Conservation (phyloP, 192 early-diverging fungal genomes). For the Rhizophagus clarus region DNA sequence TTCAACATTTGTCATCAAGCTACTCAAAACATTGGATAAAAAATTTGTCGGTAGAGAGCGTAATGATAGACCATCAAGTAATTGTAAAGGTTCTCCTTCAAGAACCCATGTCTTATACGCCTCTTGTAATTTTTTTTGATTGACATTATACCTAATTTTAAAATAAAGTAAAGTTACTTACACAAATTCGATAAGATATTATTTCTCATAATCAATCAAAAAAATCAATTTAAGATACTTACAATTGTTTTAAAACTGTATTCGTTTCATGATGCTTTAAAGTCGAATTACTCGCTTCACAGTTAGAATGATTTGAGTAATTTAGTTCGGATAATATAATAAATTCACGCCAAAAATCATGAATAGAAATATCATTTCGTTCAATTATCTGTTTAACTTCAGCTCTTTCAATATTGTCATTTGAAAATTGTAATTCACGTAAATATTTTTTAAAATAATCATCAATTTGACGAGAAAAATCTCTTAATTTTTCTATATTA, state of each 20-base stretch:
- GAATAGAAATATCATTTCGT: slow-evolving; percentile 13
- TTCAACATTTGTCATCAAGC: neutral
- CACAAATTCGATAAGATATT: no score
- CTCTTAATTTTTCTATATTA: neutral
- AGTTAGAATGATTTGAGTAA: neutral
- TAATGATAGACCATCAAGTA: slow-evolving; percentile 14
- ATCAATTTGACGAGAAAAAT: slow-evolving; percentile 9
- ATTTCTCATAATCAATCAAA: no score
- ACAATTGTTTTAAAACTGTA: neutral
- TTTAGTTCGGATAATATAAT: neutral
- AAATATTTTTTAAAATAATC: slow-evolving; percentile 2
- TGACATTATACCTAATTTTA: neutral
- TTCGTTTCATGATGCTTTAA: no score
- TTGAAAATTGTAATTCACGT: neutral
- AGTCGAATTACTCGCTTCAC: no score
- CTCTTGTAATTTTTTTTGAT: neutral
- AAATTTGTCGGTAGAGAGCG: neutral
- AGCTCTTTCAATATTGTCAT: neutral
- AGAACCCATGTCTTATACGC: slow-evolving; percentile 4
- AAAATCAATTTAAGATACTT: neutral
- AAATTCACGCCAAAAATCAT: slow-evolving; percentile 20
- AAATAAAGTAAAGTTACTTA: no score
- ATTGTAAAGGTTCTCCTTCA: slow-evolving; percentile 4
- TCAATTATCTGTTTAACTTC: neutral
- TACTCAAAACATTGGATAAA: neutral